phyloP scores from a whole-genome alignment of 164 flowering plant species.

The Magnolia kwangsiensis region DNA sequence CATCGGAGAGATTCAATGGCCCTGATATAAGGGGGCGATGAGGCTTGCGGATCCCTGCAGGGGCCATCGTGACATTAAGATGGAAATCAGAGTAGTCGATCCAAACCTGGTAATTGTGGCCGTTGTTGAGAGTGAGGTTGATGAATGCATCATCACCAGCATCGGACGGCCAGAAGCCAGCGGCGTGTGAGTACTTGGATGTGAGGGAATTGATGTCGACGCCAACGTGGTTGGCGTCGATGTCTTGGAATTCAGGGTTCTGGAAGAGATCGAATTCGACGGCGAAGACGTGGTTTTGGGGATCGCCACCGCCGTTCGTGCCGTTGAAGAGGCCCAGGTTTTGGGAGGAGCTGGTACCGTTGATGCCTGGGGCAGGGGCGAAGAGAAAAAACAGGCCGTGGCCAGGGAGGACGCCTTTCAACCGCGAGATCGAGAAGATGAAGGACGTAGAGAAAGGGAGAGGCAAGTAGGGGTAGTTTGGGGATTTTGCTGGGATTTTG shows the following conservation, averaged over 20 bases:
- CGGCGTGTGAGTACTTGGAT: slow-evolving; percentile 17
- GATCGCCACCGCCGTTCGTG: slow-evolving; percentile 27
- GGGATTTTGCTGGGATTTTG: slow-evolving; percentile 24
- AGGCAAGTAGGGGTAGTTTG: neutral
- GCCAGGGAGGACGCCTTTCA: slow-evolving; percentile 18
- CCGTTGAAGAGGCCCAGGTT: slow-evolving; percentile 32
- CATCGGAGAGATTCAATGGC: slow-evolving; percentile 23
- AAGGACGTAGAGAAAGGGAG: slow-evolving; percentile 37
- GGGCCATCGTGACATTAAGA: slow-evolving; percentile 37
- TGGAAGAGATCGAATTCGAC: slow-evolving; percentile 36
- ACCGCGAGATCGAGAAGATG: slow-evolving; percentile 34
- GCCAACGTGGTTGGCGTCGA: slow-evolving; percentile 36
- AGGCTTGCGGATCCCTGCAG: slow-evolving; percentile 33
- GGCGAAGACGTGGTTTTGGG: slow-evolving; percentile 31
- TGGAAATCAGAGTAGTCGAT: slow-evolving; percentile 24
- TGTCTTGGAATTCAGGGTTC: slow-evolving; percentile 34
- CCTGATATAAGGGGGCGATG: slow-evolving; percentile 21
- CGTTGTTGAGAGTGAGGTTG: slow-evolving; percentile 24
- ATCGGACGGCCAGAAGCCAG: slow-evolving; percentile 28
- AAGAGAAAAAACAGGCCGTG: slow-evolving; percentile 41
- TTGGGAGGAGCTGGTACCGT: slow-evolving; percentile 23
- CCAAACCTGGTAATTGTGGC: slow-evolving; percentile 46
- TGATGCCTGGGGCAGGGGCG: slow-evolving; percentile 18
- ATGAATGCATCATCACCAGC: slow-evolving; percentile 11
- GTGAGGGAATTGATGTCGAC: slow-evolving; percentile 31